These are phyloP conservation scores for Cyclostephanos invisitatus DNA, from an alignment of 108 stramenopile species.

Conservation along the genomic window DNA sequence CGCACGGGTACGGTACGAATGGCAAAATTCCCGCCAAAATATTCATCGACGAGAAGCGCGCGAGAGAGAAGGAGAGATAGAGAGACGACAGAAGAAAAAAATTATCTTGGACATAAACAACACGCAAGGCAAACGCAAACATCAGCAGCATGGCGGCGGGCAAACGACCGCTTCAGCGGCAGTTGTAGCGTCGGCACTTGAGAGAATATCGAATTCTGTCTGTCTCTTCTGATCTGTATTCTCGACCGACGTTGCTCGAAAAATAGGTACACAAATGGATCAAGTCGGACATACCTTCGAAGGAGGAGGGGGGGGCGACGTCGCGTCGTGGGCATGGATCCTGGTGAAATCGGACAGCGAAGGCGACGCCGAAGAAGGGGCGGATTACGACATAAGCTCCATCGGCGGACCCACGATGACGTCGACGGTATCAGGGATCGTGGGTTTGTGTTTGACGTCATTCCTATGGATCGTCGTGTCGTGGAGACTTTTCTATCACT, in stretches of 20 bases:
- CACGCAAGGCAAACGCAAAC: no score
- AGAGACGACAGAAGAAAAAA: no score
- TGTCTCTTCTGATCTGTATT: background rate
- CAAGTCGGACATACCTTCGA: background rate
- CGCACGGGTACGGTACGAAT: no score
- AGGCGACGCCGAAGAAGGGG: background rate
- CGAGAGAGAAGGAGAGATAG: no score
- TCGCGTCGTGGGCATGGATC: background rate
- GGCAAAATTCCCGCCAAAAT: no score
- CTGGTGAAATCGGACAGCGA: background rate
- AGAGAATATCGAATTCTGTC: no score
- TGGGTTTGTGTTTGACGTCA: conserved; percentile 34
- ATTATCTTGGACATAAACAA: no score
- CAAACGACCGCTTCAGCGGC: background rate
- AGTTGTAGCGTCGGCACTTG: no score
- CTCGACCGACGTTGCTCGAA: background rate
- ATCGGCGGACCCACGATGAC: background rate
- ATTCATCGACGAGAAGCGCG: no score
- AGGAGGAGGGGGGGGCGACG: background rate
- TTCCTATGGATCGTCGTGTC: conserved; percentile 34
- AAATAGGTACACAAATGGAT: background rate
- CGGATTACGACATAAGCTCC: background rate
- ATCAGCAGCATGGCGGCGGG: background rate
- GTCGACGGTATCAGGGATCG: conserved; percentile 17
- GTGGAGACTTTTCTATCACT: conserved; percentile 44